Evolutionary conservation across 192 early-diverging fungal genomes (phyloP).

Genomic region (Backusella luteola): DNA sequence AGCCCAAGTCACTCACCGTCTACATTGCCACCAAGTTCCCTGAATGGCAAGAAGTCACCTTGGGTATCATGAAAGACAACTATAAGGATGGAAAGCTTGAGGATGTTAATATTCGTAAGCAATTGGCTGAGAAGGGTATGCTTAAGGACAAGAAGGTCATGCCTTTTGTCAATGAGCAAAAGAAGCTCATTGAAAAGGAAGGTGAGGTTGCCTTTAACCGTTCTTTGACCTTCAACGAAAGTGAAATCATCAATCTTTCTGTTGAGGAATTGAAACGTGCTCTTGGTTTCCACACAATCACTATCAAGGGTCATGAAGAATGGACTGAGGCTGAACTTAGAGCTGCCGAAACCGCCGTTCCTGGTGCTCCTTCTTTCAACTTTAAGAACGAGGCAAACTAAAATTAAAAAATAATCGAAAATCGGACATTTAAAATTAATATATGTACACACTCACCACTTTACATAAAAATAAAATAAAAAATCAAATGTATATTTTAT

Average conservation of each 20-base stretch:
- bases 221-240: constrained; percentile 80
- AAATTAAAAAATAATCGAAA: background rate
- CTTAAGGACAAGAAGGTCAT: constrained; percentile 96
- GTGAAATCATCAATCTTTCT: constrained; percentile 56
- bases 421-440: constrained; percentile 1
- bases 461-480: background rate
- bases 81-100: constrained; percentile 62
- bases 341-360: constrained; percentile 51
- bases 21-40: constrained; percentile 85
- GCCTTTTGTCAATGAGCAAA: constrained; percentile 85
- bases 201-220: constrained; percentile 80
- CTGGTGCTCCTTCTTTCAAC: constrained; percentile 53
- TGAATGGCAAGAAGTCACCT: constrained; percentile 85
- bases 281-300: constrained; percentile 57
- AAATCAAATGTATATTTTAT: background rate
- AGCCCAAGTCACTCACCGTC: constrained; percentile 73
- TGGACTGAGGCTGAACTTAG: constrained; percentile 49
- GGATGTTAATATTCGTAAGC: constrained; percentile 69
- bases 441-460: background rate
- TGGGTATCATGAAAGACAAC: constrained; percentile 54
- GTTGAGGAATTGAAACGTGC: constrained; percentile 55
- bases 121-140: constrained; percentile 67
- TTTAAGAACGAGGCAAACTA: constrained; percentile 48
- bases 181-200: constrained; percentile 67
- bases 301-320: constrained; percentile 47